phyloP scores from a whole-genome alignment of 2,329 filamentous ascomycete species.

The Gaeumannomyces tritici region DNA sequence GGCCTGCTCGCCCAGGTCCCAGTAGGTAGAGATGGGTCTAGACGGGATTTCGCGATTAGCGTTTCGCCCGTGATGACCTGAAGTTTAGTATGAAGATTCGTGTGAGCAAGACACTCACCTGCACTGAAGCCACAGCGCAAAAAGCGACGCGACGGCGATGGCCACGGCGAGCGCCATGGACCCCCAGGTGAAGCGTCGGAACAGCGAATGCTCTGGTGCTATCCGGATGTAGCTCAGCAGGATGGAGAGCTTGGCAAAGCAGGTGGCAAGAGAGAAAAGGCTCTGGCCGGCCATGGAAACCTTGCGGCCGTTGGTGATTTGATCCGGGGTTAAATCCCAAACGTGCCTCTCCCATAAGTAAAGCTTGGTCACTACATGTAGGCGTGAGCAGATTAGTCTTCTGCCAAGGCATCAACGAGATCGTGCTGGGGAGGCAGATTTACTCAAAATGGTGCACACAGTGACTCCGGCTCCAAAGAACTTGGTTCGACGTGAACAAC shows the following conservation, averaged over 20 bases:
- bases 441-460: conserved; percentile 1
- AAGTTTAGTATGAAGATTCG: too few species aligned
- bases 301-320: not conserved
- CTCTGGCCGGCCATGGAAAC: conserved; percentile 27
- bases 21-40: conserved; percentile 18
- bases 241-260: conserved; percentile 31
- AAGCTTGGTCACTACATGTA: not conserved
- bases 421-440: not conserved
- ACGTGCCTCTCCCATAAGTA: conserved; percentile 2
- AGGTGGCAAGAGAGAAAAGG: conserved; percentile 30
- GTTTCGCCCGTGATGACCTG: not conserved
- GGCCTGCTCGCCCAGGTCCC: conserved; percentile 11
- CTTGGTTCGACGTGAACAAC: not conserved
- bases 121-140: conserved; percentile 27
- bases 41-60: too few species aligned
- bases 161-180: conserved; percentile 18
- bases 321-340: conserved; percentile 1
- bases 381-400: not conserved
- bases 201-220: conserved; percentile 21
- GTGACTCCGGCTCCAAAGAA: not conserved
- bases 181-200: conserved; percentile 20
- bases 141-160: conserved; percentile 20
- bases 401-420: too few species aligned
- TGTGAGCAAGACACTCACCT: not conserved
- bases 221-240: conserved; percentile 29